Percentiles rank a stretch among this genome's conserved stretches.
Evolutionary conservation across 257 asterid species (phyloP).

Genomic region (Solanum piurae): DNA sequence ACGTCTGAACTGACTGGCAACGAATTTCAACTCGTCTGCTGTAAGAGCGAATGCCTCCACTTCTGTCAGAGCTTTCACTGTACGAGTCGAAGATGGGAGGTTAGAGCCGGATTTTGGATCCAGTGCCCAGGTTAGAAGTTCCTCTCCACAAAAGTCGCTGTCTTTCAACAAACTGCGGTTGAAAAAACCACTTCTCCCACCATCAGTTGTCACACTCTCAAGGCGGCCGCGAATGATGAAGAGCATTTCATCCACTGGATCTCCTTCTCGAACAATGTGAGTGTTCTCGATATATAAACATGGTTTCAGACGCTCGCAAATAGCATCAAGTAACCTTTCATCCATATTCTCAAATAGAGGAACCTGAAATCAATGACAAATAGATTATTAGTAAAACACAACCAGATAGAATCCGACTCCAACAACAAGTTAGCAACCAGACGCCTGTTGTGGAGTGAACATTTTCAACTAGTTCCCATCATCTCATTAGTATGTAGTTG

Average conservation of each 20-base stretch:
- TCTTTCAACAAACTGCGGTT: slow-evolving; percentile 78
- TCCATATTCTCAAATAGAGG: slow-evolving; percentile 96
- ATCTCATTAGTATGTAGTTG: not conserved
- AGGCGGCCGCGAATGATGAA: slow-evolving; percentile 95
- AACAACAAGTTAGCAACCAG: not conserved
- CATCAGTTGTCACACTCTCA: slow-evolving; percentile 96
- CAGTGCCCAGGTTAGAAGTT: slow-evolving; percentile 95
- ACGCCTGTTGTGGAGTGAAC: not conserved
- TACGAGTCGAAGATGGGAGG: slow-evolving; percentile 90
- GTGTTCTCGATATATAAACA: slow-evolving; percentile 73
- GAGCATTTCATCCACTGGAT: slow-evolving; percentile 96
- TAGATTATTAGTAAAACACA: not conserved
- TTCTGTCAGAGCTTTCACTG: slow-evolving; percentile 72
- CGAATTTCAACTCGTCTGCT: slow-evolving; percentile 86
- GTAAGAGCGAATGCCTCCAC: slow-evolving; percentile 90
- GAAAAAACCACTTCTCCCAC: slow-evolving; percentile 95
- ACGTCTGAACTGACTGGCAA: slow-evolving; percentile 90
- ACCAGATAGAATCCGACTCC: not conserved
- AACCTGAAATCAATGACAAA: slow-evolving; percentile 39
- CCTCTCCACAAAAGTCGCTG: slow-evolving; percentile 96
- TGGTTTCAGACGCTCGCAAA: slow-evolving; percentile 89
- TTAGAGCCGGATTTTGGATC: slow-evolving; percentile 87
- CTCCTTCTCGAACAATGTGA: slow-evolving; percentile 95
- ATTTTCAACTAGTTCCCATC: not conserved
- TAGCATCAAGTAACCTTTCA: slow-evolving; percentile 92